Evolutionary conservation across 208 protist species (phyloP), one percentile per base, ranked within the genome.

Genomic region (Crithidia mellificae): DNA sequence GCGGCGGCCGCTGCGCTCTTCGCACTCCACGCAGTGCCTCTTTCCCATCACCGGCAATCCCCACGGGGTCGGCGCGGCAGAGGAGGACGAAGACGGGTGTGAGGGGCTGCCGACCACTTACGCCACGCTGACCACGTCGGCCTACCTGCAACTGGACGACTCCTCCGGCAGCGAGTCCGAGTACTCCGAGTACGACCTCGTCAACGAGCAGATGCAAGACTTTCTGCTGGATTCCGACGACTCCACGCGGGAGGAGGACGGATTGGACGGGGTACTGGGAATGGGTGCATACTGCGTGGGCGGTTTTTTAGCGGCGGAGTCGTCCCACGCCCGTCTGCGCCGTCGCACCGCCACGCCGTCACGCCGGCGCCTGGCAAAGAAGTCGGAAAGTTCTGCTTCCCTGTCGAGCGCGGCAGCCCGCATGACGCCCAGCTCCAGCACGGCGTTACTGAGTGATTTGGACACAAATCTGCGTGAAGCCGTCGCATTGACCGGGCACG

Each of bases 191-290:
- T 86, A 78, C 74, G 81, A 91, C 44, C 66, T 88, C 15, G 59
- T 91, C 12, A 91, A 91, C 39, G 86, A 91, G 46, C 68, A 72
- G 27, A 91, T 94, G 72, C 81, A 94, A 62, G 75, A 85, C 14
- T 81, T 82, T 32, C 47, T 94, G 22, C 56, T 94, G 3, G 81
- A 79, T 39, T 82, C 74, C 22, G 57, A 68, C 19, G 68, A 86
- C 47, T 74, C 76, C 6, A 66, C 52, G 6, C 70, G 70, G 6
- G 75, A 64, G 2, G 68, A 72, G 32, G 62, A 56, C n/a, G 54
- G 68, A 20, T 72, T 19, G 32, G 65, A 72, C 29, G 68, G 77
- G 20, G 29, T 63, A 29, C 29, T 75, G 25, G 47, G 50, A 5
- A 9, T 63, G 6, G 43, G 36, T 11, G 22, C 70, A 7, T 59